A percentile compares a stretch with the other conserved stretches of the same genome.
phyloP scores from a whole-genome alignment of 768 basidiomycete species.

The Ramaria sp. region DNA sequence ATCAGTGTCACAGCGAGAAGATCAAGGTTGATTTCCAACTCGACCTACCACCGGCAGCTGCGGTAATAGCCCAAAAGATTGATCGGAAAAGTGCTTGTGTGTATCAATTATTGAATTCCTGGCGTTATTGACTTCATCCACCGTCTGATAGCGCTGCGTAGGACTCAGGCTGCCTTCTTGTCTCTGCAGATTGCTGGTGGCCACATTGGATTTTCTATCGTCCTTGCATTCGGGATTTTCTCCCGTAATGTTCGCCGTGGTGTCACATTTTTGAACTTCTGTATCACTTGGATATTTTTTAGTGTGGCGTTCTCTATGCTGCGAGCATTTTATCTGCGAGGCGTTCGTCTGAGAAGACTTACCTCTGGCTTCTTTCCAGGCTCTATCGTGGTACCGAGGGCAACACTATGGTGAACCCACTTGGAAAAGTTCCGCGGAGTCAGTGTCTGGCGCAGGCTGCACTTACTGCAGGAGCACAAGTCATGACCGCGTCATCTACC shows the following conservation, averaged over 20 bases:
- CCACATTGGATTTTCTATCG: conserved; percentile 38
- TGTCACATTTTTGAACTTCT: conserved; percentile 46
- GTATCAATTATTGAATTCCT: neutral
- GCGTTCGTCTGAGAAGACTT: no score
- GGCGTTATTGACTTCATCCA: neutral
- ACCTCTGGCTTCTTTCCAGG: neutral
- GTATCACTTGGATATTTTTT: conserved; percentile 41
- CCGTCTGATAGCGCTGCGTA: neutral
- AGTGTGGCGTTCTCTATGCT: conserved; percentile 39
- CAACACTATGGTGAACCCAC: conserved; percentile 11
- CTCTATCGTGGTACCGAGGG: conserved; percentile 11
- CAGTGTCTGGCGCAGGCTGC: conserved; percentile 42
- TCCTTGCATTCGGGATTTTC: conserved; percentile 34
- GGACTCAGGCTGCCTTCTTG: conserved; percentile 25
- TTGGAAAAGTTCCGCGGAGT: conserved; percentile 17
- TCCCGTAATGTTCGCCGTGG: conserved; percentile 34
- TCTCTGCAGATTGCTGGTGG: conserved; percentile 40
- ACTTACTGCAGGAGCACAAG: conserved; percentile 35
- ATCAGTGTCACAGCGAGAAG: neutral
- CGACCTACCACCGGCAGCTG: neutral
- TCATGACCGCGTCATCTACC: conserved; percentile 8
- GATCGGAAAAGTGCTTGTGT: neutral
- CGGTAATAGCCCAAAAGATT: neutral
- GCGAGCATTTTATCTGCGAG: conserved; percentile 36
- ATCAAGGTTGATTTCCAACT: neutral